Percentiles rank a stretch among this genome's conserved stretches.
Evolutionary conservation across 805 yeast genomes (phyloP).

Genomic region (Hanseniaspora hatyaiensis): DNA sequence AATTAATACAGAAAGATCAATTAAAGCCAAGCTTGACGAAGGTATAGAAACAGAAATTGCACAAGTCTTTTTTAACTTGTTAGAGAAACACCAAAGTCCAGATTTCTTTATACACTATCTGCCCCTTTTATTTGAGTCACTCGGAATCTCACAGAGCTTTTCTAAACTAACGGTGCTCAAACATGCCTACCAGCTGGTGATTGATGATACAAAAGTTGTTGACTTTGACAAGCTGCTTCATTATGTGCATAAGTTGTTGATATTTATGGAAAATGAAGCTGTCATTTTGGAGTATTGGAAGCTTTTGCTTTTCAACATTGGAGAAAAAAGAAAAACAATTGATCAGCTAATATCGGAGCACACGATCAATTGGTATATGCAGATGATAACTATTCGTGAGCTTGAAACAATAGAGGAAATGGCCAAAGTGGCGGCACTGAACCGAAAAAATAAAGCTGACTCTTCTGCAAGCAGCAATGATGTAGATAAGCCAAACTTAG

Average conservation of each 20-base stretch:
- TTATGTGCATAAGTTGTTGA: slow-evolving; percentile 33
- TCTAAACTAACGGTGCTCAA: slow-evolving; percentile 1
- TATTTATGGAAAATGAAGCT: slow-evolving; percentile 31
- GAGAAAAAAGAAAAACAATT: slow-evolving; percentile 22
- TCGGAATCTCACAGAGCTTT: not conserved
- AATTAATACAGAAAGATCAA: not conserved
- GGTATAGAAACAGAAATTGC: slow-evolving; percentile 11
- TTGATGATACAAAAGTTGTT: slow-evolving; percentile 30
- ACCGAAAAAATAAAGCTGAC: too few relatives aligned
- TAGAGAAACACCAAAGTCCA: not conserved
- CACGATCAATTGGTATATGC: slow-evolving; percentile 31
- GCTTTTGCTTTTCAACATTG: slow-evolving; percentile 26
- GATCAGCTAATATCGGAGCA: slow-evolving; percentile 20
- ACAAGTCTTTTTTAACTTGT: slow-evolving; percentile 1
- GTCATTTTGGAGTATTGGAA: slow-evolving; percentile 35
- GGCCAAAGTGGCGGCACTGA: slow-evolving; percentile 18
- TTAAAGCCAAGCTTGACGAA: slow-evolving; percentile 1
- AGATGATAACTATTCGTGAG: slow-evolving; percentile 28
- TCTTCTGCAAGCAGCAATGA: slow-evolving; percentile 39
- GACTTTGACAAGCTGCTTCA: slow-evolving; percentile 38
- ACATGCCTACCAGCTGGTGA: not conserved
- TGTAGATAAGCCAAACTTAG: slow-evolving; percentile 28
- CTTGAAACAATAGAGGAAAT: slow-evolving; percentile 29
- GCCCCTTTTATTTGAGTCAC: not conserved
- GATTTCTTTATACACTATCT: slow-evolving; percentile 6